phyloP scores from a whole-genome alignment of 1,284 basidiomycete genomes.

The Cutaneotrichosporon sp. region DNA sequence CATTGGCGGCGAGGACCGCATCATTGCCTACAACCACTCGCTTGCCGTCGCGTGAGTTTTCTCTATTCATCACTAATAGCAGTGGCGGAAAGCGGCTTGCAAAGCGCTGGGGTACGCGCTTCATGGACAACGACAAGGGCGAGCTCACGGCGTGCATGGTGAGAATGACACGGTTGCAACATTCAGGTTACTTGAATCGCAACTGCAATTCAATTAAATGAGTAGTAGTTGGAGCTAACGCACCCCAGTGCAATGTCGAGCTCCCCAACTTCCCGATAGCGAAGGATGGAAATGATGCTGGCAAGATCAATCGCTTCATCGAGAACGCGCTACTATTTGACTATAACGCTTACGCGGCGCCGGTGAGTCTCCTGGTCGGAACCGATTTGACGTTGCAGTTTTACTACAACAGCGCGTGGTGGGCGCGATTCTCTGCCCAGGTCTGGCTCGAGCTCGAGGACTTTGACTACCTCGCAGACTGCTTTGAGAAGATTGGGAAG shows the following conservation, averaged over 20 bases:
- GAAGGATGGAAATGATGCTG: too few relatives aligned
- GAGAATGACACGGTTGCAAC: slow-evolving; percentile 29
- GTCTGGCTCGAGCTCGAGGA: slow-evolving; percentile 62
- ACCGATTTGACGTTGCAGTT: slow-evolving; percentile 22
- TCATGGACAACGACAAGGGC: slow-evolving; percentile 63
- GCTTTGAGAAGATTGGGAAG: slow-evolving; percentile 33
- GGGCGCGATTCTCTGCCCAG: slow-evolving; percentile 68
- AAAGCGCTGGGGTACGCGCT: slow-evolving; percentile 63
- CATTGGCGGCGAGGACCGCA: slow-evolving; percentile 78
- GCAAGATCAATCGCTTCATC: too few relatives aligned
- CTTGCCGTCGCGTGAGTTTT: slow-evolving; percentile 61
- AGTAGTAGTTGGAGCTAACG: too few relatives aligned
- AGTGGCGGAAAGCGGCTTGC: slow-evolving; percentile 68
- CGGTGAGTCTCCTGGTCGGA: background rate
- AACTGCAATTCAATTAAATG: slow-evolving; percentile 43
- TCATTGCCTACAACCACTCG: slow-evolving; percentile 70
- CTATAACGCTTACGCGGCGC: background rate
- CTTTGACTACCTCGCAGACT: slow-evolving; percentile 44
- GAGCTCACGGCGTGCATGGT: slow-evolving; percentile 75
- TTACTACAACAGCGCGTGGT: slow-evolving; percentile 66
- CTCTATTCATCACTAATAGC: background rate
- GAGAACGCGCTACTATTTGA: too few relatives aligned
- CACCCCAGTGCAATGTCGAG: too few relatives aligned
- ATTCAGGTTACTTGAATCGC: background rate
- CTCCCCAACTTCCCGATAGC: too few relatives aligned